Conservation (phyloP, 2,329 filamentous ascomycete genomes). For the Escovopsis sp. region DNA sequence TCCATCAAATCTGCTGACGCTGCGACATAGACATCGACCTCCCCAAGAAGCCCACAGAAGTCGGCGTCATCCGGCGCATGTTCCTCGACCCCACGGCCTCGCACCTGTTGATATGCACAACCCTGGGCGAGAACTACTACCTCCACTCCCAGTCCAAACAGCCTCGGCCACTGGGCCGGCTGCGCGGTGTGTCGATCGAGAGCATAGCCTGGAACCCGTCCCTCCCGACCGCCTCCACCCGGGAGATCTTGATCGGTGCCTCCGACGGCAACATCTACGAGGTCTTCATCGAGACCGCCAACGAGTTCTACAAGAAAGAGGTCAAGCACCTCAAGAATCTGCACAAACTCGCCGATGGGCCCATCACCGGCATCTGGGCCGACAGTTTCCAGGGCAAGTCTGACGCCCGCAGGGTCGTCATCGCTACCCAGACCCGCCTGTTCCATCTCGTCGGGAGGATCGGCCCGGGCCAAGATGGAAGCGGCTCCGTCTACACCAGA, state of each 20-base stretch:
- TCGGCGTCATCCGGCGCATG: constrained; percentile 85
- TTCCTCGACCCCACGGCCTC: constrained; percentile 96
- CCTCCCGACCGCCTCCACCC: constrained; percentile 79
- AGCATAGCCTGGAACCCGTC: constrained; percentile 91
- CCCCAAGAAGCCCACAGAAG: constrained; percentile 80
- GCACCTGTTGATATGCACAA: constrained; percentile 82
- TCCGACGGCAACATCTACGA: constrained; percentile 95
- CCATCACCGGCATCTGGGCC: constrained; percentile 74
- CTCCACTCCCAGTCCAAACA: constrained; percentile 89
- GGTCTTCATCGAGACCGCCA: constrained; percentile 83
- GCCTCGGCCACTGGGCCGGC: constrained; percentile 62
- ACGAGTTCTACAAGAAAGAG: constrained; percentile 88
- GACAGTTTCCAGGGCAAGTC: constrained; percentile 54
- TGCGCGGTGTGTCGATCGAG: constrained; percentile 80
- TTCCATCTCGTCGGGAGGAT: constrained; percentile 71
- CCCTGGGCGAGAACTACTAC: constrained; percentile 92
- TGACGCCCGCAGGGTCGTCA: constrained; percentile 62
- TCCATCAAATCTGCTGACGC: no score
- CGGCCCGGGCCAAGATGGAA: constrained; percentile 62
- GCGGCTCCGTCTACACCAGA: constrained; percentile 70
- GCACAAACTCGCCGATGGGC: constrained; percentile 67
- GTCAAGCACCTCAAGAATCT: constrained; percentile 82
- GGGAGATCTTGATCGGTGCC: constrained; percentile 83
- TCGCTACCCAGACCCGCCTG: constrained; percentile 64
- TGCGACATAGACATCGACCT: constrained; percentile 73